These are phyloP conservation scores for Aurantiochytrium sp. DNA, from an alignment of 108 stramenopile genomes.

Conservation along the genomic window DNA sequence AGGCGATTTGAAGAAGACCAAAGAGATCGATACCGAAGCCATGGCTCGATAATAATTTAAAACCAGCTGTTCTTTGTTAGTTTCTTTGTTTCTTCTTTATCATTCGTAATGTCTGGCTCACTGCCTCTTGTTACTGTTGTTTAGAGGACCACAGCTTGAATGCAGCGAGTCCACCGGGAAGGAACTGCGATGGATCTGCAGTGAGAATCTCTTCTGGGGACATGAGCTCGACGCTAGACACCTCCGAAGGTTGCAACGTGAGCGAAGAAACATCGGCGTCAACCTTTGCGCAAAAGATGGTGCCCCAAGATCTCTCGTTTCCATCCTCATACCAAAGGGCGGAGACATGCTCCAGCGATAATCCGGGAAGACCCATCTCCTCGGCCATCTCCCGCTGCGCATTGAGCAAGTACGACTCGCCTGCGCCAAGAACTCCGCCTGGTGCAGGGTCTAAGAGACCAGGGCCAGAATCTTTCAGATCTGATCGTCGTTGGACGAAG, in stretches of 20 bases:
- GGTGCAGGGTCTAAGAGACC: neutral
- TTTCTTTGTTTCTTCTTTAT: too few relatives aligned
- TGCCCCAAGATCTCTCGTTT: neutral
- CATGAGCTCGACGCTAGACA: neutral
- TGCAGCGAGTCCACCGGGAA: neutral
- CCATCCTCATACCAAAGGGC: neutral
- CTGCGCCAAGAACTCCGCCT: neutral
- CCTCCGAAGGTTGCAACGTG: neutral
- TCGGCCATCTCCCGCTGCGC: neutral
- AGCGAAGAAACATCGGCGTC: neutral
- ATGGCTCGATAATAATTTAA: too few relatives aligned
- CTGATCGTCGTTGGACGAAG: neutral
- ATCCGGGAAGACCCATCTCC: neutral
- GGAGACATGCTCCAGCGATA: neutral
- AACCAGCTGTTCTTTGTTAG: too few relatives aligned
- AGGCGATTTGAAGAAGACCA: too few relatives aligned
- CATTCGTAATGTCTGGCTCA: too few relatives aligned
- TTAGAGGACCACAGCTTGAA: neutral
- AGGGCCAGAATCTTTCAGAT: neutral
- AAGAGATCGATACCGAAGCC: too few relatives aligned
- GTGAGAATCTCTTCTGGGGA: neutral
- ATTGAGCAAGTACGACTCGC: neutral
- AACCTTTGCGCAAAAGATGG: neutral
- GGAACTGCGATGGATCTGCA: neutral
- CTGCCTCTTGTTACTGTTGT: neutral